Base-by-base conservation (phyloP, 169 alveolate genomes). In the Plasmodium blacklocki region DNA sequence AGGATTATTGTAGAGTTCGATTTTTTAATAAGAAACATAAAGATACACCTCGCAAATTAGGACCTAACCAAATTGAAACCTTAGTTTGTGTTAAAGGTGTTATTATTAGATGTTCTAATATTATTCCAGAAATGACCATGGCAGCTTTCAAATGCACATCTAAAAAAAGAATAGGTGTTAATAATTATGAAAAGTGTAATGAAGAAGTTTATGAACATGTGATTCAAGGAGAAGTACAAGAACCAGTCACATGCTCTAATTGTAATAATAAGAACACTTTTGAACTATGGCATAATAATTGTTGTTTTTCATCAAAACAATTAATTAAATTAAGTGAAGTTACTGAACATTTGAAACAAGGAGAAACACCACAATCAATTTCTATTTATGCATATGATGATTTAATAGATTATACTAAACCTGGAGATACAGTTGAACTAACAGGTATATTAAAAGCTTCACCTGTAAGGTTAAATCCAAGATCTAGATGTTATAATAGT, bases 111-210 rank as follows among this genome's bases (percentile, higher is more conserved):
- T 95, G 97, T 56, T 96, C 99, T 9, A 98, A 97, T 78, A 94
- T 98, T 21, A 94, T 97, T 47, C 99, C 99, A 6, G 99, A 98
- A 93, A 98, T 98, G 99, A 97, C 98, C 32, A 96, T 96, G 94
- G 99, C 99, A 1, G 97, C 96, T 23, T 98, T 98, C 91, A 95
- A 97, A 87, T 98, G 99, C 73, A 96, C 97, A 1, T 97, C 98
- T 7, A 96, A 97, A 67, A 92, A 91, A 74, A 93, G 94, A 76
- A 80, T 83, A 85, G 96, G 94, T 62, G 85, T 93, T 78, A 94
- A 90, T 93, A 92, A 91, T 83, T 93, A 90, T 62, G 94, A 93
- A 72, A 93, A 94, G 70, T 97, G 98, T 83, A 95, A 94, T n/a
- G 95, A 96, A 63, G 96, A 93, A 73, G 97, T 94, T 49, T 95